Conservation (phyloP, 2,329 filamentous ascomycete genomes). For the Penicillium brasilianum region DNA sequence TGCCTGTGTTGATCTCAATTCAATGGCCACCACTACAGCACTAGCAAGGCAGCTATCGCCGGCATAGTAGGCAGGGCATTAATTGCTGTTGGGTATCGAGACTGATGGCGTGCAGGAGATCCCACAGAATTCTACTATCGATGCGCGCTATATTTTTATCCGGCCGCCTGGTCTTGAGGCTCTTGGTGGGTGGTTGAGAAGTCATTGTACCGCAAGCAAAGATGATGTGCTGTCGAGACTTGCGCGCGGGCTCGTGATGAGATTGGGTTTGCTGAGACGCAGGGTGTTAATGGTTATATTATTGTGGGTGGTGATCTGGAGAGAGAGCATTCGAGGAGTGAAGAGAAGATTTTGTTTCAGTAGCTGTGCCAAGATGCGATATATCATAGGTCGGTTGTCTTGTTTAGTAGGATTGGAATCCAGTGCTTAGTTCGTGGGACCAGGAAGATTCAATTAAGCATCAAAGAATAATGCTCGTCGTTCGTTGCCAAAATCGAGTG, state of each 20-base stretch:
- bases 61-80: slow-evolving; percentile 38
- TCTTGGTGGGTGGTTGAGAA: slow-evolving; percentile 45
- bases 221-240: neutral
- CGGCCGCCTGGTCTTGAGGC: slow-evolving; percentile 72
- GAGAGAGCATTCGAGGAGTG: too few relatives aligned
- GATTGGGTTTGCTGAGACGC: neutral
- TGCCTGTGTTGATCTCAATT: slow-evolving; percentile 84
- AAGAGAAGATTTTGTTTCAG: neutral
- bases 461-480: neutral
- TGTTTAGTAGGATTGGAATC: neutral
- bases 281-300: neutral
- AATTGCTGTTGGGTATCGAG: slow-evolving; percentile 87
- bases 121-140: slow-evolving; percentile 66
- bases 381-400: neutral
- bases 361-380: neutral
- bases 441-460: neutral
- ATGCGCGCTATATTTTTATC: slow-evolving; percentile 79
- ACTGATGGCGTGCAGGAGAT: slow-evolving; percentile 91
- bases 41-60: slow-evolving; percentile 59
- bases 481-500: too few relatives aligned
- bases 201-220: neutral
- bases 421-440: neutral
- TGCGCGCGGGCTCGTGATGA: neutral
- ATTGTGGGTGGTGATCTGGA: neutral
- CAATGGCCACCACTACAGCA: slow-evolving; percentile 80